These are phyloP conservation scores for Penicillium lagena DNA, from an alignment of 495 filamentous ascomycete species.

Conservation along the genomic window DNA sequence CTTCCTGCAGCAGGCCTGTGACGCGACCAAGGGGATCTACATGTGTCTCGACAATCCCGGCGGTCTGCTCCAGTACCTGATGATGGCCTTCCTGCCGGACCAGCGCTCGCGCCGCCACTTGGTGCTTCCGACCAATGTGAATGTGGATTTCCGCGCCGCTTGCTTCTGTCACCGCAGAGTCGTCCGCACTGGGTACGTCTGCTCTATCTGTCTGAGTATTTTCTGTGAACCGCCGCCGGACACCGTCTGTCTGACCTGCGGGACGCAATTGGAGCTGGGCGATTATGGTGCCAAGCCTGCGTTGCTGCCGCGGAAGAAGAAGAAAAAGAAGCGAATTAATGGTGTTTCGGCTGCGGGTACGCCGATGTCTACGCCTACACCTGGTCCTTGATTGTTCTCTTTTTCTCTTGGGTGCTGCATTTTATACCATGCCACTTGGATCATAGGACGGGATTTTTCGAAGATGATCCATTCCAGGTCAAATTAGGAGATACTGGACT, in stretches of 20 bases:
- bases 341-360: conserved; percentile 35
- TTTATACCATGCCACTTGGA: neutral
- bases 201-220: conserved; percentile 90
- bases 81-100: conserved; percentile 89
- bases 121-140: conserved; percentile 70
- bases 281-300: conserved; percentile 69
- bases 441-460: neutral
- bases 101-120: conserved; percentile 58
- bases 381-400: conserved; percentile 25
- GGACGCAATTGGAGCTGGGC: conserved; percentile 69
- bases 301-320: conserved; percentile 66
- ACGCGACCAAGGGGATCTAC: conserved; percentile 85
- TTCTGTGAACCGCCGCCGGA: conserved; percentile 60
- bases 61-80: conserved; percentile 81
- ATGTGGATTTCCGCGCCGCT: conserved; percentile 92
- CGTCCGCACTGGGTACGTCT: conserved; percentile 90
- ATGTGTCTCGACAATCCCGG: conserved; percentile 59
- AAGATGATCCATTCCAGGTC: too few relatives aligned
- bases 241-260: conserved; percentile 83
- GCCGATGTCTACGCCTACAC: conserved; percentile 35
- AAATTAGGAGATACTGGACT: neutral
- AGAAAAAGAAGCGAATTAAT: conserved; percentile 58
- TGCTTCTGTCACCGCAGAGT: conserved; percentile 94
- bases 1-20: conserved; percentile 91
- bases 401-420: neutral